phyloP scores from a whole-genome alignment of 306 rosid species.

The Hippophae rhamnoides region DNA sequence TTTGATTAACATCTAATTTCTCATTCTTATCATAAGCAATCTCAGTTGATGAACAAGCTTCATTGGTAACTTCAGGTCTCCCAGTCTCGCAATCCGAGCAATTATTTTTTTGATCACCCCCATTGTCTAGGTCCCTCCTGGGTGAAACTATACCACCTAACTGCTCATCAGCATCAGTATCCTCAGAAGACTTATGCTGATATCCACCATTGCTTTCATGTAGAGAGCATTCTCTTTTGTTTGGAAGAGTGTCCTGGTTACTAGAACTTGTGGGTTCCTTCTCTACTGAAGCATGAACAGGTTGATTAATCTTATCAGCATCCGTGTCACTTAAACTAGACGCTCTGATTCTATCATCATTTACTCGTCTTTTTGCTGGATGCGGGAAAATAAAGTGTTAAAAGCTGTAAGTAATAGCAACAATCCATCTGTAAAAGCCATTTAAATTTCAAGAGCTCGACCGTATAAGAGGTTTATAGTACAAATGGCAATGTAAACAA shows the following conservation, averaged over 20 bases:
- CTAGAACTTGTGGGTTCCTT: conserved; percentile 20
- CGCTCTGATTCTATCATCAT: conserved; percentile 18
- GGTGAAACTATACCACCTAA: conserved; percentile 27
- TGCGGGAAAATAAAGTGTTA: conserved; percentile 7
- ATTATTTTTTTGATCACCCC: conserved; percentile 18
- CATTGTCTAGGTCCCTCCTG: conserved; percentile 30
- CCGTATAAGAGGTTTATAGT: too few species aligned
- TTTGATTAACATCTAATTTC: too few species aligned
- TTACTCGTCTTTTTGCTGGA: conserved; percentile 54
- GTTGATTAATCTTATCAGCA: conserved; percentile 25
- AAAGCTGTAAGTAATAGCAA: conserved; percentile 11
- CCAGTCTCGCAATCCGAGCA: conserved; percentile 17
- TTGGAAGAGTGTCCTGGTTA: conserved; percentile 25
- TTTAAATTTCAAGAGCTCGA: background rate
- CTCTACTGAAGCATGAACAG: conserved; percentile 20
- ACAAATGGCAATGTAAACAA: too few species aligned
- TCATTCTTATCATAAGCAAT: background rate
- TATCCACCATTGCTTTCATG: conserved; percentile 24
- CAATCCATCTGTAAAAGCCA: background rate
- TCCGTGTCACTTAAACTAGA: conserved; percentile 27
- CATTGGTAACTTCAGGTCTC: conserved; percentile 29
- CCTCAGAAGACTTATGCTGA: conserved; percentile 24
- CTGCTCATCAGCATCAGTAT: conserved; percentile 17
- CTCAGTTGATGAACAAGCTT: conserved; percentile 32
- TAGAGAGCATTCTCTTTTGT: conserved; percentile 28